Conservation (phyloP, 331 rosid genomes). For the Malus hybrid region DNA sequence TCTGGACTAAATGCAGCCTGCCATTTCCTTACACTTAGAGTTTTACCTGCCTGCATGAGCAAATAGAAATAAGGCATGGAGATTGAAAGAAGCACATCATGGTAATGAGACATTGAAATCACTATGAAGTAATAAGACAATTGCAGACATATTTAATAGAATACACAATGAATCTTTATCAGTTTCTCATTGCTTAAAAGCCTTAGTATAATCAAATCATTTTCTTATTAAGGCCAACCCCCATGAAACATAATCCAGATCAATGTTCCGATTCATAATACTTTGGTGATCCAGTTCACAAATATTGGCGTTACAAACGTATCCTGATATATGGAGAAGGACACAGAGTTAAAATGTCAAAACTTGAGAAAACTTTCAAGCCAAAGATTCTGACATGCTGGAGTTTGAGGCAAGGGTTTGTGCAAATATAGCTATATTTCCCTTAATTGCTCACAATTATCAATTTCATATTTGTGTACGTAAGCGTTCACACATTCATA, state of each 20-base stretch:
- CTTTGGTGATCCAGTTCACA: background rate
- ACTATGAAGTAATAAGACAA: background rate
- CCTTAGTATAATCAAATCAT: background rate
- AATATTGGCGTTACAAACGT: background rate
- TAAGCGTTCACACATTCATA: background rate
- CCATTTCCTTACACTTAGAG: slow-evolving; percentile 91
- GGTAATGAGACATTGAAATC: background rate
- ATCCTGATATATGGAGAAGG: background rate
- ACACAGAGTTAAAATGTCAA: background rate
- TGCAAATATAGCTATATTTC: background rate
- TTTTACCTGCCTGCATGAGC: slow-evolving; percentile 76
- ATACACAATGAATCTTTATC: background rate
- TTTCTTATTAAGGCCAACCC: background rate
- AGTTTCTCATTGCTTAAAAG: background rate
- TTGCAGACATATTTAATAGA: background rate
- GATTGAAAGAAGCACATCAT: background rate
- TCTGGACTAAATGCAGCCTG: slow-evolving; percentile 75
- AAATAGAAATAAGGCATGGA: slow-evolving; percentile 10
- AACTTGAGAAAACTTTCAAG: background rate
- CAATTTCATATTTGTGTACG: background rate
- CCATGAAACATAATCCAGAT: background rate
- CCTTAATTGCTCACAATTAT: background rate
- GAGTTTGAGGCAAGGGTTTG: background rate
- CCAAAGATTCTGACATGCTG: background rate
- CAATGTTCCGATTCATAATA: background rate